Base-by-base conservation (phyloP, 768 basidiomycete genomes). In the Pisolithus marmoratus region DNA sequence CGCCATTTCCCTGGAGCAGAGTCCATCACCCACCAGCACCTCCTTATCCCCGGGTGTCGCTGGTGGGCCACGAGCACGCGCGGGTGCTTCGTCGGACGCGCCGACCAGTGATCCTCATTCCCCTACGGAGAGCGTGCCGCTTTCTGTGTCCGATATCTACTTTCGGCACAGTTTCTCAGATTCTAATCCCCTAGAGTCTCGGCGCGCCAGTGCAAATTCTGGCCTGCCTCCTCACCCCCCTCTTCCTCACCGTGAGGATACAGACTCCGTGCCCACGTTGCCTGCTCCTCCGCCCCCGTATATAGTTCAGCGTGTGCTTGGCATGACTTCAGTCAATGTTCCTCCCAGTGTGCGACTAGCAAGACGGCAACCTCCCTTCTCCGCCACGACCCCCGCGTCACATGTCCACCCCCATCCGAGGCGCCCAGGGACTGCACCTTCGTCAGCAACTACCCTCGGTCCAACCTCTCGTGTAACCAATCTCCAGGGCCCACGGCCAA, bases 111-210 rank as follows among this genome's bases (percentile, higher is more conserved):
- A 63, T 44, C 60, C 72, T 27, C 70, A 67, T 26, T 81, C 82
- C 14, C 81, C 80, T 36, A 78, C 79, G 0, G 78, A 83, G 44
- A 83, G 81, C 51, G 67, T 82, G 36, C 78, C 80, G 1, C 70
- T 79, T 51, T 78, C 80, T 15, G 73, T 79, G n/a, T 77, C 78
- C 15, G 80, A 81, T 11, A 67, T 80, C 29, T 69, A 76, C 46
- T 80, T 79, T 62, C 69, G 76, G 36, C 71, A 75, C 41, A 78
- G 66, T 38, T 58, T 50, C 48, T 68, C 66, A 7, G 69, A 70
- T 31, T 69, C 60, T 46, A 49, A 54, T n/a, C 58, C 36, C 42
- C 38, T 63, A 9, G 68, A 68, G 45, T 68, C 67, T 15, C 71
- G 67, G 19, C 64, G 68, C 26, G 63, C 58, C 0, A 72, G 70